Base-by-base conservation (phyloP, 768 basidiomycete genomes). In the Lyophyllum atratum region DNA sequence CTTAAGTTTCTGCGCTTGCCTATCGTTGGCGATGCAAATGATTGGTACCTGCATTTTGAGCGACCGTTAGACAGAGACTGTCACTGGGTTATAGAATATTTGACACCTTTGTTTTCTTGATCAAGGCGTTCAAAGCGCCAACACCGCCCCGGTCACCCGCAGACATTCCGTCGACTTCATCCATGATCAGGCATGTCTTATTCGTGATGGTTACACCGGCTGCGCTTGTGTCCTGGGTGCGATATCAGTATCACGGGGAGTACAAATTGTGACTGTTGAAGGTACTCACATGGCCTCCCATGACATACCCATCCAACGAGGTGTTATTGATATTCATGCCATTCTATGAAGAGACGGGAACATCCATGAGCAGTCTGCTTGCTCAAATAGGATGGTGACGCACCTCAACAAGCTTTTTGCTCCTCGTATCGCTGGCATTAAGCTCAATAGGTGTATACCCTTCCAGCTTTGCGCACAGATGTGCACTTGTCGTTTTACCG, bases 131-230 rank as follows among this genome's bases (percentile, higher is more conserved):
- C 63, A 99, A 69, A 6, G 97, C 97, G 22, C 93, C 96, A 1
- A 98, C 92, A 54, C 97, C 97, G 15, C 97, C 97, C 44, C 97
- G 82, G 72, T 99, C 97, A 17, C 97, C 97, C 3, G 92, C 92
- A 5, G 94, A 96, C 95, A 98, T 99, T 1, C 97, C 97, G 62
- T 99, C 97, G 2, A 98, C 96, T 70, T 99, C 97, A 66, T 99
- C 97, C 96, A 99, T 98, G 68, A 99, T 98, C 44, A 99, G 76
- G 61, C 94, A 93, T 0, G 90, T 84, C 68, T 80, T 85, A 64
- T 90, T 84, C 0, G 90, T 94, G 61, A 98, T 86, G 15, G 76
- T 67, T 2, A 95, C 77, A 2, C 90, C 95, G 1, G 84, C 74
- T 1, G 85, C 82, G 59, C 90, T 92, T 9, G 83, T 85, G 21